A percentile compares a stretch with the other conserved stretches of the same genome.
These are phyloP conservation scores for Diplodia seriata DNA, from an alignment of 2,329 filamentous ascomycete genomes.

Conservation along the genomic window DNA sequence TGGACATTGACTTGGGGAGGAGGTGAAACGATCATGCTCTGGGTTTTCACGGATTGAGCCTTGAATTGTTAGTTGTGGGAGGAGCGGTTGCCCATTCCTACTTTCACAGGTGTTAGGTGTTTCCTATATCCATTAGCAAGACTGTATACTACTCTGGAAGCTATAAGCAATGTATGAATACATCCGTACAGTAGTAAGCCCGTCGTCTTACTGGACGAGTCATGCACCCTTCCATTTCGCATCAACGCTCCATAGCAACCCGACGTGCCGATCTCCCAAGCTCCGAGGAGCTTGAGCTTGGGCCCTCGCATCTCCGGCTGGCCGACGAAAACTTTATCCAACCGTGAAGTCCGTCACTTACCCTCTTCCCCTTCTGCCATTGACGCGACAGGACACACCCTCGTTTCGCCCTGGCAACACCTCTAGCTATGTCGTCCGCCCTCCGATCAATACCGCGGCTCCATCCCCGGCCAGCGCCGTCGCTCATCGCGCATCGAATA, in stretches of 20 bases:
- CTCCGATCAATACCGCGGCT: no score
- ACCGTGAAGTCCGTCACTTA: no score
- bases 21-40: background rate
- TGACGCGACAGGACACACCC: no score
- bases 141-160: background rate
- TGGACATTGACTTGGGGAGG: constrained; percentile 56
- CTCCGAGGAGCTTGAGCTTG: constrained; percentile 7
- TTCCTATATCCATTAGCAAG: background rate
- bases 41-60: no score
- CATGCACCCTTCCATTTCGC: background rate
- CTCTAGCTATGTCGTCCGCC: no score
- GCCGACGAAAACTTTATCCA: no score
- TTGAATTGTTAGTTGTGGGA: background rate
- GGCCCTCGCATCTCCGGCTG: background rate
- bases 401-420: no score
- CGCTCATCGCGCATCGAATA: no score
- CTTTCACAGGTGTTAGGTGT: background rate
- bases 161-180: background rate
- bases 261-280: background rate
- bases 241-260: background rate
- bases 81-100: background rate
- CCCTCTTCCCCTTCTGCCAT: no score
- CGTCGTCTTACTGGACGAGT: background rate
- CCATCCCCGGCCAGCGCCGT: no score
- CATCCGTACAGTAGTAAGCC: background rate